A percentile compares a stretch with the other conserved stretches of the same genome.
Evolutionary conservation across 345 rosid genomes (phyloP).

Genomic region (Eucalyptus pauciflora): DNA sequence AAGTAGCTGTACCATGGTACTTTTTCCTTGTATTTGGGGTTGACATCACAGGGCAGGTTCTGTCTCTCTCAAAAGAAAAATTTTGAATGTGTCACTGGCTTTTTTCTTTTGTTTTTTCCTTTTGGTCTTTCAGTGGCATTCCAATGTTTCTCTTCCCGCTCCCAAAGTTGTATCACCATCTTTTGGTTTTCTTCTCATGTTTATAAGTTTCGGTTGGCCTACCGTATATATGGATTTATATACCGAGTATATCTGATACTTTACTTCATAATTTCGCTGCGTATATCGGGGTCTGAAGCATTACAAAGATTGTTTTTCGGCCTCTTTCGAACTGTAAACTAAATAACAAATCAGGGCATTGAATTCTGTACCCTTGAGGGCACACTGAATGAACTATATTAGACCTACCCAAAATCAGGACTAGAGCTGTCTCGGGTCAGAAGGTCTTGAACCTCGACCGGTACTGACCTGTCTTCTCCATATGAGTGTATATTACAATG

Average conservation of each 20-base stretch:
- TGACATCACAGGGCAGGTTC: not conserved
- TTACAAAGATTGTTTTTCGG: not conserved
- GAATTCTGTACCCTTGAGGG: not conserved
- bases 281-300: not conserved
- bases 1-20: not conserved
- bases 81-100: not conserved
- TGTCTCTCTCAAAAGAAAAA: not conserved
- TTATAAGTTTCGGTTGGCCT: not conserved
- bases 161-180: not conserved
- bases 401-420: not conserved
- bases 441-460: not conserved
- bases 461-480: not conserved
- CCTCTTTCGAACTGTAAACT: not conserved
- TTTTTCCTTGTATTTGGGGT: not conserved
- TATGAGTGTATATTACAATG: not conserved
- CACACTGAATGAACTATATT: not conserved
- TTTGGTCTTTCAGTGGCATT: not conserved
- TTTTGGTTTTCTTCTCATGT: not conserved
- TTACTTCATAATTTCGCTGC: not conserved
- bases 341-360: not conserved
- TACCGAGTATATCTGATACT: not conserved
- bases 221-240: not conserved
- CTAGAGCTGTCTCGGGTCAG: not conserved
- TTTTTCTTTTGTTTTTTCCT: not conserved
- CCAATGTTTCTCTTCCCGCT: not conserved